Percentiles rank a stretch among this genome's conserved stretches.
These are phyloP conservation scores for Camelina hispida DNA, from an alignment of 345 rosid species.

Conservation along the genomic window DNA sequence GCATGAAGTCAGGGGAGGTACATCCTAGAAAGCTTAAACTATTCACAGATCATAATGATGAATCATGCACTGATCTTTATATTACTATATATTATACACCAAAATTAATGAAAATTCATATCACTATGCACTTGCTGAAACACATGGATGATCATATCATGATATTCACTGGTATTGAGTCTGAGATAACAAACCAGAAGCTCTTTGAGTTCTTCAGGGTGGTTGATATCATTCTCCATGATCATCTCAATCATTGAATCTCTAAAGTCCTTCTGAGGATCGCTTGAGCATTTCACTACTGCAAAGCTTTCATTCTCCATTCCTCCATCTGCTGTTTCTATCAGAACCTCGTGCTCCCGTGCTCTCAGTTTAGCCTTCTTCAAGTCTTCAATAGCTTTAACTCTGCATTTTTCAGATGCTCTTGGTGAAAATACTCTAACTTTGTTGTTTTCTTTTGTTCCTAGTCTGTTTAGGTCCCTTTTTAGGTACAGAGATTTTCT, in stretches of 20 bases:
- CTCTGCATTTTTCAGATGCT: conserved; percentile 62
- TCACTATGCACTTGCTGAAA: conserved; percentile 81
- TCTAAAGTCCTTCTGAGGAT: conserved; percentile 81
- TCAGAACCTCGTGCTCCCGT: conserved; percentile 39
- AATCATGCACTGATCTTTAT: conserved; percentile 22
- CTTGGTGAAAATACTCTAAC: conserved; percentile 66
- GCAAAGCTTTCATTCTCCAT: conserved; percentile 64
- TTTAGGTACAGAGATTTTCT: conserved; percentile 71
- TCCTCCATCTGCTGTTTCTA: conserved; percentile 36
- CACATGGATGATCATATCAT: conserved; percentile 84
- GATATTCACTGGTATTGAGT: conserved; percentile 70
- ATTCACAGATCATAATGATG: conserved; percentile 13
- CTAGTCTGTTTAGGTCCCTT: conserved; percentile 56
- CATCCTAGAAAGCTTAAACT: conserved; percentile 13
- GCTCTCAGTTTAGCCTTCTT: conserved; percentile 63
- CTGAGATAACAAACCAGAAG: conserved; percentile 86
- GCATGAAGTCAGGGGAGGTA: conserved; percentile 19
- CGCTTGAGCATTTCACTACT: conserved; percentile 69
- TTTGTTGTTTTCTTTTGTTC: conserved; percentile 56
- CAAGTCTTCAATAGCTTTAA: conserved; percentile 65
- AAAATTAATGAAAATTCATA: conserved; percentile 45
- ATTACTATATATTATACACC: conserved; percentile 32
- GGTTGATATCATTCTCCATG: conserved; percentile 60
- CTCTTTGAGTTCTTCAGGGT: conserved; percentile 74
- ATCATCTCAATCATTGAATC: conserved; percentile 96